Percentiles rank a stretch among this genome's conserved stretches.
Conservation (phyloP, 139 green algal genomes). For the Chlorella sp. region DNA sequence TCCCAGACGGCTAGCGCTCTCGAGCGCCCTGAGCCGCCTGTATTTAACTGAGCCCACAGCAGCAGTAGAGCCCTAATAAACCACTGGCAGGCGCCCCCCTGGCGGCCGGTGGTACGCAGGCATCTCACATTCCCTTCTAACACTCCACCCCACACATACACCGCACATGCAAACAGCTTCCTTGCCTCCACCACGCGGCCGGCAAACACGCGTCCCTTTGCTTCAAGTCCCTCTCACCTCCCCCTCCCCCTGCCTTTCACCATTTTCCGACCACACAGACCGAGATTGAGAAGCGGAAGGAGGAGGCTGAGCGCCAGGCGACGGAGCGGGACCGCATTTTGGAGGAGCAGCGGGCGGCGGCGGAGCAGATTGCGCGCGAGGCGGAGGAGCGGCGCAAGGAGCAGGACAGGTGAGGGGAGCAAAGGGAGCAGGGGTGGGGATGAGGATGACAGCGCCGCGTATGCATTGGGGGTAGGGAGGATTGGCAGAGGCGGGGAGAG, state of each 20-base stretch:
- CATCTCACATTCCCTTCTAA: not conserved
- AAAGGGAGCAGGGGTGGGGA: not conserved
- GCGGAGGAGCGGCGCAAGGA: constrained; percentile 76
- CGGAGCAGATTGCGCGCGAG: constrained; percentile 67
- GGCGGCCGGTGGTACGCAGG: constrained; percentile 33
- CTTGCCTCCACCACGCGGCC: not conserved
- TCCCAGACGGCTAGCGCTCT: constrained; percentile 26
- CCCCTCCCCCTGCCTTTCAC: too few species aligned
- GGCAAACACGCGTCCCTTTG: not conserved
- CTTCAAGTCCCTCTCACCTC: not conserved
- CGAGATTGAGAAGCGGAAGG: constrained; percentile 97
- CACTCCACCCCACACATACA: not conserved
- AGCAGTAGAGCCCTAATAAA: constrained; percentile 23
- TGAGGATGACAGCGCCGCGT: too few species aligned
- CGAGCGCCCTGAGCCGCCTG: constrained; percentile 26
- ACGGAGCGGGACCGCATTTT: constrained; percentile 89
- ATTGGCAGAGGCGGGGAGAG: too few species aligned
- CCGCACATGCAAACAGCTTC: not conserved
- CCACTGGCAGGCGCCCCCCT: not conserved
- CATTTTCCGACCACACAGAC: constrained; percentile 41
- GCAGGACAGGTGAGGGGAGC: constrained; percentile 54
- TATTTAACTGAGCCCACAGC: constrained; percentile 35
- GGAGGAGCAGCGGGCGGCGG: constrained; percentile 71
- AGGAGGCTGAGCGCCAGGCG: constrained; percentile 87
- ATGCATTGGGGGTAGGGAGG: too few species aligned